Percentiles rank a stretch among this genome's conserved stretches.
Conservation (phyloP, 2,329 filamentous ascomycete genomes). For the Ascochyta fabae region DNA sequence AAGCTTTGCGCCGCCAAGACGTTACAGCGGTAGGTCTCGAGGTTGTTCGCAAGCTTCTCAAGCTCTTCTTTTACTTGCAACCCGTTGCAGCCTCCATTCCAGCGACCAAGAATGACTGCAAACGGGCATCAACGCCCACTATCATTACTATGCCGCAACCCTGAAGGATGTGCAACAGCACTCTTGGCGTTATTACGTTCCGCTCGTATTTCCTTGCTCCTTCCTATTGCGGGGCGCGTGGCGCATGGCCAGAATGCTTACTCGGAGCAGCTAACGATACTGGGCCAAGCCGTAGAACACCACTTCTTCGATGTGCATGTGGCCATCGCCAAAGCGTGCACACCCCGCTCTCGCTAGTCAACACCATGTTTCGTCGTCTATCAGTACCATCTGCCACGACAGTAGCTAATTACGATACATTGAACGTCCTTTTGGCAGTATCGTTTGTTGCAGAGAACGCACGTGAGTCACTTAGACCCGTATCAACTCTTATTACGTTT, state of each 20-base stretch:
- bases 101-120: neutral
- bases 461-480: neutral
- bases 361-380: conserved; percentile 9
- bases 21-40: neutral
- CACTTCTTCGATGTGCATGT: conserved; percentile 10
- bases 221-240: conserved; percentile 13
- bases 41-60: neutral
- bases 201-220: conserved; percentile 13
- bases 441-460: neutral
- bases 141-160: neutral
- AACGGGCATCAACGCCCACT: neutral
- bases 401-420: neutral
- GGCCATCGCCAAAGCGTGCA: conserved; percentile 12
- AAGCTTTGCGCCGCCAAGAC: conserved; percentile 11
- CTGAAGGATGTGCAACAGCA: conserved; percentile 5
- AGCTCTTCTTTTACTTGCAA: neutral
- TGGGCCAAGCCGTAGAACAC: conserved; percentile 6
- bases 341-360: conserved; percentile 10
- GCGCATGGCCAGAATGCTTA: conserved; percentile 18
- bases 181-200: conserved; percentile 19
- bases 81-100: neutral
- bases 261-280: conserved; percentile 5
- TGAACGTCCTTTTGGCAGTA: neutral
- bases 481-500: conserved; percentile 6
- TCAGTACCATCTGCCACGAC: conserved; percentile 3